phyloP scores from a whole-genome alignment of 2,329 filamentous ascomycete species.

The Polytolypa hystricis region DNA sequence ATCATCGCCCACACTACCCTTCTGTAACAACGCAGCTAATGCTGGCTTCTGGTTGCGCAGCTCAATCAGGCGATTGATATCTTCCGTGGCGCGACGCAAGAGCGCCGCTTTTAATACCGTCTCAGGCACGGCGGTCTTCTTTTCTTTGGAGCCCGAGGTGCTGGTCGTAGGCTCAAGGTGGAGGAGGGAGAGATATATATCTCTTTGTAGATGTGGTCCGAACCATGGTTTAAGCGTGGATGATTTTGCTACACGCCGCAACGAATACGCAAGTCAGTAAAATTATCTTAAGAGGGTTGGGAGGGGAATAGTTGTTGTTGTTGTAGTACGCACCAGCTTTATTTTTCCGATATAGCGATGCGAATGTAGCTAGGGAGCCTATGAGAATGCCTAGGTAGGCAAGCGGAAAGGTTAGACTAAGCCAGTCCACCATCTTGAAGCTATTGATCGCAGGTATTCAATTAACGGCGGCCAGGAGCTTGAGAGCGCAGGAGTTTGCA shows the following conservation, averaged over 20 bases:
- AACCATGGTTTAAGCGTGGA: constrained; percentile 92
- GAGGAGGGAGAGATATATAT: constrained; percentile 86
- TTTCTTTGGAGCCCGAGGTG: constrained; percentile 40
- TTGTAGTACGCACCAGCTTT: constrained; percentile 59
- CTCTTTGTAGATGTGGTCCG: constrained; percentile 75
- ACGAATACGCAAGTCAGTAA: too few species aligned
- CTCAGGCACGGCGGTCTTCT: constrained; percentile 66
- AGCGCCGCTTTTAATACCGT: constrained; percentile 80
- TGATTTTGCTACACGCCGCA: constrained; percentile 49
- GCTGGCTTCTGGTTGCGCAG: constrained; percentile 82
- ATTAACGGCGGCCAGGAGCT: too few species aligned
- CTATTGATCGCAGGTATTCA: too few species aligned
- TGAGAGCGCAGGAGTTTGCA: neutral
- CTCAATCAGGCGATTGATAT: constrained; percentile 83
- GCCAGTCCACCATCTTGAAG: constrained; percentile 55
- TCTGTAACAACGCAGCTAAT: constrained; percentile 68
- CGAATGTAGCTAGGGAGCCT: constrained; percentile 84
- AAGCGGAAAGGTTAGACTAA: constrained; percentile 74
- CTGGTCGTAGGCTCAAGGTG: constrained; percentile 54
- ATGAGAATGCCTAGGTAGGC: constrained; percentile 81
- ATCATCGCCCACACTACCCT: constrained; percentile 91
- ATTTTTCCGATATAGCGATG: constrained; percentile 81
- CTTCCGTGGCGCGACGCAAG: constrained; percentile 77
- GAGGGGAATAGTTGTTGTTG: constrained; percentile 2
- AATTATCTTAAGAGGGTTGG: too few species aligned